A percentile compares a stretch with the other conserved stretches of the same genome.
Conservation (phyloP, 345 rosid genomes). For the Eutrema yunnanense region DNA sequence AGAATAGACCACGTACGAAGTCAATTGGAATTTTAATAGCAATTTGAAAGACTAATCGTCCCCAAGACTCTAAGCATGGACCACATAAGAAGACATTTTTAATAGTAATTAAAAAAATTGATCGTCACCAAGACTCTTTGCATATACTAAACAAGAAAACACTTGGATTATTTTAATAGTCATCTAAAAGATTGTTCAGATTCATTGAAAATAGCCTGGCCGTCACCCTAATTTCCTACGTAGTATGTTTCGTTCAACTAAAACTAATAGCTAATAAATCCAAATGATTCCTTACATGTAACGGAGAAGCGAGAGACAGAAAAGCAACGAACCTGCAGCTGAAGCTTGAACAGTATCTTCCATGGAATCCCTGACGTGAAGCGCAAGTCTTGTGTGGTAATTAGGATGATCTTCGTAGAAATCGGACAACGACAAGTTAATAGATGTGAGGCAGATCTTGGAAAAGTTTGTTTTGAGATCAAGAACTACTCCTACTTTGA, state of each 20-base stretch:
- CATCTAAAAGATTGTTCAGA: not conserved
- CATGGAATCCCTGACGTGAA: slow-evolving; percentile 25
- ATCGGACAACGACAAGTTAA: slow-evolving; percentile 27
- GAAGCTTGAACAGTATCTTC: slow-evolving; percentile 31
- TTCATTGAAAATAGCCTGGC: not conserved
- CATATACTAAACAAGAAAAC: too few relatives aligned
- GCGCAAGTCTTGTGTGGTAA: slow-evolving; percentile 20
- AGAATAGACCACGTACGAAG: not conserved
- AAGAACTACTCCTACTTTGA: slow-evolving; percentile 37
- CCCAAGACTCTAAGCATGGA: not conserved
- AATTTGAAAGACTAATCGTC: not conserved
- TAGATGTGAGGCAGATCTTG: slow-evolving; percentile 10
- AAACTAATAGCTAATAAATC: not conserved
- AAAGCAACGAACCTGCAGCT: slow-evolving; percentile 29
- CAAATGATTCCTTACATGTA: not conserved
- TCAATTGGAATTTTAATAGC: not conserved
- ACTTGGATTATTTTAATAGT: not conserved
- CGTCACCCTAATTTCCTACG: not conserved
- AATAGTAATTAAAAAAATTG: not conserved
- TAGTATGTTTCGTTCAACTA: not conserved
- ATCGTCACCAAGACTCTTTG: not conserved
- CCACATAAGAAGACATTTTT: not conserved
- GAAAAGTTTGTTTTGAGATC: slow-evolving; percentile 20
- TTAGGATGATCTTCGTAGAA: slow-evolving; percentile 23
- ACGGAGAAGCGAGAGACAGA: not conserved